phyloP scores from a whole-genome alignment of 192 early-diverging fungal genomes.

The Gaertneriomyces sp. region DNA sequence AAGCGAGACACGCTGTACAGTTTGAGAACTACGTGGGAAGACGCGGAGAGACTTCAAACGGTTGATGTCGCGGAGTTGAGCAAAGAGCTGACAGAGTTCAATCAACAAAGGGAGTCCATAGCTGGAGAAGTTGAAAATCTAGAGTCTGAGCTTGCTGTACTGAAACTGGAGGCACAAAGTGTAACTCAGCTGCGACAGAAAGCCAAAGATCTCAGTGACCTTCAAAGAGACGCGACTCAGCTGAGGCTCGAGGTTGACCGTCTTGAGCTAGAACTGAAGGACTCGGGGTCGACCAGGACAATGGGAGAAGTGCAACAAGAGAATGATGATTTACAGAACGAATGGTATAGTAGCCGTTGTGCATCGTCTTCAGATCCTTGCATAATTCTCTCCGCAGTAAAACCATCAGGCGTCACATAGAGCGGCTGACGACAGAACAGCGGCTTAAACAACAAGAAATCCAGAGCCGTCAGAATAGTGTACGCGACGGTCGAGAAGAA shows the following conservation, averaged over 20 bases:
- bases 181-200: constrained; percentile 32
- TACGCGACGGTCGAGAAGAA: constrained; percentile 37
- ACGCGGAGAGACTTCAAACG: constrained; percentile 41
- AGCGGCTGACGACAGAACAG: constrained; percentile 49
- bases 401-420: constrained; percentile 50
- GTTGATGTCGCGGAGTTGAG: constrained; percentile 48
- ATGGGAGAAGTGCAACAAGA: constrained; percentile 66
- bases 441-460: constrained; percentile 55
- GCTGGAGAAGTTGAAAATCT: constrained; percentile 27
- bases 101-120: constrained; percentile 12
- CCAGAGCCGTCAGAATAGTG: constrained; percentile 22
- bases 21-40: constrained; percentile 43
- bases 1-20: constrained; percentile 29
- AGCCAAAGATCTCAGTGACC: constrained; percentile 34
- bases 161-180: constrained; percentile 25
- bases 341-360: constrained; percentile 26
- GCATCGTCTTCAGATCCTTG: no score
- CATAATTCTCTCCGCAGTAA: constrained; percentile 30
- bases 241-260: constrained; percentile 47
- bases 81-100: constrained; percentile 3
- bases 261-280: constrained; percentile 45
- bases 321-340: constrained; percentile 42
- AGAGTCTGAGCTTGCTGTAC: constrained; percentile 29
- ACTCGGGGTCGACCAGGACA: constrained; percentile 61
- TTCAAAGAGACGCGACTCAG: constrained; percentile 37